Percentiles rank a stretch among this genome's conserved stretches.
phyloP scores from a whole-genome alignment of 164 flowering plant genomes.

The Nymphaea colorata region DNA sequence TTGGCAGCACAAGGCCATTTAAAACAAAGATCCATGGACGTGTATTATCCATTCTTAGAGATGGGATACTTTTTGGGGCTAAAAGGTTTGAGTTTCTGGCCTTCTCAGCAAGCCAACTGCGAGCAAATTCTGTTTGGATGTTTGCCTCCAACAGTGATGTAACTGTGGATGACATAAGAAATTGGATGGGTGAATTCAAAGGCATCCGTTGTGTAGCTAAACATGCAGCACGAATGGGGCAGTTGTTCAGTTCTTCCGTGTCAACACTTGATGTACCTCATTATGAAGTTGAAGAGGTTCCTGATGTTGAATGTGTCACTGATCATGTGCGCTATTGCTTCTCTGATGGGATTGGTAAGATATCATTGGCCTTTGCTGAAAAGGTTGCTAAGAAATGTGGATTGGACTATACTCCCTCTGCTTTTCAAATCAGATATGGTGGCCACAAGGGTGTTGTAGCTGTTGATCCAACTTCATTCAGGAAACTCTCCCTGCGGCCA shows the following conservation, averaged over 20 bases:
- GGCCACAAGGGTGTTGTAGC: slow-evolving; percentile 95
- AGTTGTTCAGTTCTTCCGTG: slow-evolving; percentile 72
- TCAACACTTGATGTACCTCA: slow-evolving; percentile 46
- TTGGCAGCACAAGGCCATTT: slow-evolving; percentile 33
- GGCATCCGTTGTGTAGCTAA: slow-evolving; percentile 73
- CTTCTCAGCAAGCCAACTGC: slow-evolving; percentile 95
- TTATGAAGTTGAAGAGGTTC: slow-evolving; percentile 61
- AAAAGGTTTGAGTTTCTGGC: slow-evolving; percentile 83
- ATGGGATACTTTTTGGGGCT: slow-evolving; percentile 67
- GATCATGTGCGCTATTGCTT: slow-evolving; percentile 75
- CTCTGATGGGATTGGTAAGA: slow-evolving; percentile 96
- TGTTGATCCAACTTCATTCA: slow-evolving; percentile 66
- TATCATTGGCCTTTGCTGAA: slow-evolving; percentile 55
- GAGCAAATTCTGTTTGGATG: slow-evolving; percentile 93
- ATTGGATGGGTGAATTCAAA: slow-evolving; percentile 93
- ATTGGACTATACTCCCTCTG: slow-evolving; percentile 53
- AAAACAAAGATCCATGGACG: slow-evolving; percentile 58
- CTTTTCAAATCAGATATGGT: slow-evolving; percentile 94
- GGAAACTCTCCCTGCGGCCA: slow-evolving; percentile 65
- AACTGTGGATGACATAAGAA: slow-evolving; percentile 56
- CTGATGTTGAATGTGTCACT: slow-evolving; percentile 57
- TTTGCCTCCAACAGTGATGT: slow-evolving; percentile 80
- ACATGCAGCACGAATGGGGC: slow-evolving; percentile 99
- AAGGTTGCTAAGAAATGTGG: slow-evolving; percentile 66
- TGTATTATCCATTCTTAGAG: slow-evolving; percentile 51